These are phyloP conservation scores for Lecanicillium sp. DNA, from an alignment of 2,329 filamentous ascomycete species.

Conservation along the genomic window DNA sequence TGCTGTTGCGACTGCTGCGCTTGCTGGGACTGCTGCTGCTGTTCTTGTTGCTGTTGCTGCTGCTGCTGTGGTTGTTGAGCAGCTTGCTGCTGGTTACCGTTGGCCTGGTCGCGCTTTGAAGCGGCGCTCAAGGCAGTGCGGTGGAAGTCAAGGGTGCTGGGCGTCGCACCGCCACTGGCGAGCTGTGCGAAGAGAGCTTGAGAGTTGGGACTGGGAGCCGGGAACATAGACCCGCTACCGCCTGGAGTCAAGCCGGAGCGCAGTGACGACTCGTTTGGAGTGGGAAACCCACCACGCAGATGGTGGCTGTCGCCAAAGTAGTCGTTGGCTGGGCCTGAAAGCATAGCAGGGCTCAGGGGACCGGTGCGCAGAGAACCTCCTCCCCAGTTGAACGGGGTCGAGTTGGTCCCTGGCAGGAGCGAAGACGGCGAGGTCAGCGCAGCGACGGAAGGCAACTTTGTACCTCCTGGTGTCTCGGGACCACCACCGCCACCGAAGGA, in stretches of 20 bases:
- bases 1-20: slow-evolving; percentile 15
- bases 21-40: slow-evolving; percentile 13
- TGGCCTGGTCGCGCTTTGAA: slow-evolving; percentile 47
- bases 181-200: slow-evolving; percentile 75
- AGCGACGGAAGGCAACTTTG: slow-evolving; percentile 81
- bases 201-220: slow-evolving; percentile 79
- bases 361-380: slow-evolving; percentile 81
- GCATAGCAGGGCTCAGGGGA: slow-evolving; percentile 93
- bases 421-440: slow-evolving; percentile 85
- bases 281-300: slow-evolving; percentile 78
- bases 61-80: slow-evolving; percentile 30
- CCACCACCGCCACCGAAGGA: slow-evolving; percentile 64
- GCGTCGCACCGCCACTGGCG: slow-evolving; percentile 76
- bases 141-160: slow-evolving; percentile 88
- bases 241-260: slow-evolving; percentile 89
- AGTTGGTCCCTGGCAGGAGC: slow-evolving; percentile 64
- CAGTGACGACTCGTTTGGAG: slow-evolving; percentile 91
- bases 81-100: slow-evolving; percentile 20
- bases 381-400: slow-evolving; percentile 71
- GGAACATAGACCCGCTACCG: slow-evolving; percentile 95
- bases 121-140: slow-evolving; percentile 81
- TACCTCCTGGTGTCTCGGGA: slow-evolving; percentile 74
- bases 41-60: slow-evolving; percentile 22
- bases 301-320: slow-evolving; percentile 80
- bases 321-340: slow-evolving; percentile 76